A percentile compares a stretch with the other conserved stretches of the same genome.
These are phyloP conservation scores for Ganoderma lingzhi DNA, from an alignment of 1,284 basidiomycete species.

Conservation along the genomic window DNA sequence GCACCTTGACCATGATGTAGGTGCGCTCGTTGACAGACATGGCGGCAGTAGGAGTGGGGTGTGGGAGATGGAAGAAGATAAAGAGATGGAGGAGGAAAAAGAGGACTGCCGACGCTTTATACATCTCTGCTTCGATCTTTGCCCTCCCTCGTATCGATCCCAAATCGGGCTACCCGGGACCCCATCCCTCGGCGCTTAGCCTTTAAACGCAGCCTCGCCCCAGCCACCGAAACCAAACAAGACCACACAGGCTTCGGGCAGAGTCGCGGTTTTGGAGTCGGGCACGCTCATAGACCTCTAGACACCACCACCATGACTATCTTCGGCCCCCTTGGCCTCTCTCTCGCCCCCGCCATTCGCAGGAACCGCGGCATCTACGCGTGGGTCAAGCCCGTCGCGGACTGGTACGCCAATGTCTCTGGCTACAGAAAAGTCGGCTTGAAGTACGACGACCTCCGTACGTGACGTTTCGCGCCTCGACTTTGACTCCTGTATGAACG, in stretches of 20 bases:
- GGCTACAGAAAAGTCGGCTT: conserved; percentile 93
- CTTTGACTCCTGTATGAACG: conserved; percentile 18
- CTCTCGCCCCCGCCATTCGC: conserved; percentile 82
- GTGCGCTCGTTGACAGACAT: conserved; percentile 81
- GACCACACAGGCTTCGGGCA: conserved; percentile 42
- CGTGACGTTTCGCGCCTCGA: conserved; percentile 42
- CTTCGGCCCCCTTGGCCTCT: conserved; percentile 79
- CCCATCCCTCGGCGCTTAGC: conserved; percentile 2
- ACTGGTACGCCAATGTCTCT: conserved; percentile 83
- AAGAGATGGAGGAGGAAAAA: conserved; percentile 42
- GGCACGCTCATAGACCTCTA: conserved; percentile 23
- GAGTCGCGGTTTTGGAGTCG: conserved; percentile 31
- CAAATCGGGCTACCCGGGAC: conserved; percentile 35
- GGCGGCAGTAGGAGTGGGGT: conserved; percentile 39
- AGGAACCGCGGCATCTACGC: conserved; percentile 72
- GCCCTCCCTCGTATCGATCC: conserved; percentile 39
- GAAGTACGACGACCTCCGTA: conserved; percentile 94
- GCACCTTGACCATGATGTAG: conserved; percentile 91
- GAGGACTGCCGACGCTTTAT: conserved; percentile 45
- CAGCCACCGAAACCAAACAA: conserved; percentile 42
- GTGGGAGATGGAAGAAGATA: conserved; percentile 41
- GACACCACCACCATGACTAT: conserved; percentile 30
- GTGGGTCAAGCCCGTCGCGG: conserved; percentile 82
- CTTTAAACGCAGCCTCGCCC: neutral
- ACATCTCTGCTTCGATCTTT: conserved; percentile 35